phyloP scores from a whole-genome alignment of 169 alveolate genomes.

The Eimeria maxima region DNA sequence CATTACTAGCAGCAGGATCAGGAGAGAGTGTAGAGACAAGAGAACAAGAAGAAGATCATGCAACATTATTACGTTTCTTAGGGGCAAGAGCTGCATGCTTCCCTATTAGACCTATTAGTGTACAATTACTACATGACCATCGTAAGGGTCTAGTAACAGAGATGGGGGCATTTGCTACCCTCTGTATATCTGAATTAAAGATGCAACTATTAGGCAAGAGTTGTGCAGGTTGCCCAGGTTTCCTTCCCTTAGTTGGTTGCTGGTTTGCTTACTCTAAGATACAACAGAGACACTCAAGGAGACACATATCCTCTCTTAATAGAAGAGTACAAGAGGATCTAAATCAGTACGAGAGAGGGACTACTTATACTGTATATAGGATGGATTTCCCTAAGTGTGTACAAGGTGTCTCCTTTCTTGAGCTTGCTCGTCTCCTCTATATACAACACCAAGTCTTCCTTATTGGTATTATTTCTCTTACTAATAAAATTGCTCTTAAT shows the following conservation, averaged over 20 bases:
- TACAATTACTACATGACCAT: slow-evolving; percentile 75
- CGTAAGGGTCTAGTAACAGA: slow-evolving; percentile 76
- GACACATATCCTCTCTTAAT: not conserved
- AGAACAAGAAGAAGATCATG: slow-evolving; percentile 80
- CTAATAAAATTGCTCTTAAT: slow-evolving; percentile 42
- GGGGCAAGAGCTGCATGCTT: slow-evolving; percentile 73
- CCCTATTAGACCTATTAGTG: slow-evolving; percentile 55
- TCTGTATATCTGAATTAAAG: slow-evolving; percentile 74
- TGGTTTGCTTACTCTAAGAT: slow-evolving; percentile 63
- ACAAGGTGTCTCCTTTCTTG: slow-evolving; percentile 29
- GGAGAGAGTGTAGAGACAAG: slow-evolving; percentile 77
- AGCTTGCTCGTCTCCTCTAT: slow-evolving; percentile 60
- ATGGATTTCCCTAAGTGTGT: slow-evolving; percentile 79
- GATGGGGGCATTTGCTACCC: slow-evolving; percentile 75
- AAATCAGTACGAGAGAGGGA: slow-evolving; percentile 71
- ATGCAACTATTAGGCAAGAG: slow-evolving; percentile 81
- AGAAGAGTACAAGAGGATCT: slow-evolving; percentile 16
- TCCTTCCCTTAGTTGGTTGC: slow-evolving; percentile 58
- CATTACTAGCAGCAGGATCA: slow-evolving; percentile 1
- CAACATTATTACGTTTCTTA: slow-evolving; percentile 76
- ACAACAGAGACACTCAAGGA: not conserved
- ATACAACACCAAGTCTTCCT: slow-evolving; percentile 65
- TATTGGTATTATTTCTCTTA: slow-evolving; percentile 67
- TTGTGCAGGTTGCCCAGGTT: slow-evolving; percentile 82
- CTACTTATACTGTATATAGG: slow-evolving; percentile 71